phyloP scores from a whole-genome alignment of 108 stramenopile species.

The Fistulifera solaris region DNA sequence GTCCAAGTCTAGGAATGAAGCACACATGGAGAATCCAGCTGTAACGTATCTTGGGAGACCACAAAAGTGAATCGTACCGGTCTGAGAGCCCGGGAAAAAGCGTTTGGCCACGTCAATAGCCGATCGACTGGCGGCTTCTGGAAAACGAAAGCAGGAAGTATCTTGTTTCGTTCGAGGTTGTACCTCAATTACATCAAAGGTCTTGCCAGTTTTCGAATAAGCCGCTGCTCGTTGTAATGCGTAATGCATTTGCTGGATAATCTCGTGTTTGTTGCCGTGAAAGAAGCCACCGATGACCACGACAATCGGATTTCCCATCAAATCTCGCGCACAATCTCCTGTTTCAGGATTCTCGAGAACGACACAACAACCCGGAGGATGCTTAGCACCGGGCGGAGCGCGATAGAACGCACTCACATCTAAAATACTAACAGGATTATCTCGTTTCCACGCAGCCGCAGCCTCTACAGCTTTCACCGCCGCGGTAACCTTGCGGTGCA shows the following conservation, averaged over 20 bases:
- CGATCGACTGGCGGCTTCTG: constrained; percentile 1
- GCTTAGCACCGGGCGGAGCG: not conserved
- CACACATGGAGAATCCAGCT: not conserved
- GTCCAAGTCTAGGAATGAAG: not conserved
- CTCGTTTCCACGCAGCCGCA: not conserved
- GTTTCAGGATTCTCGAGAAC: not conserved
- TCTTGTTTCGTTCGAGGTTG: not conserved
- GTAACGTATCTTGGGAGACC: not conserved
- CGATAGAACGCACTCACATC: constrained; percentile 1
- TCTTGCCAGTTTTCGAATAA: not conserved
- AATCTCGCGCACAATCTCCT: not conserved
- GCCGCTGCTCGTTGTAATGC: not conserved
- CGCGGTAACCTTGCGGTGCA: not conserved
- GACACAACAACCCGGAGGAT: not conserved
- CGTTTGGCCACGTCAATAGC: not conserved
- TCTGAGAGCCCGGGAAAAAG: not conserved
- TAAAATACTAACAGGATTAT: not conserved
- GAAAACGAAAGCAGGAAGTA: not conserved
- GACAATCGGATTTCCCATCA: not conserved
- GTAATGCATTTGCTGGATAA: not conserved
- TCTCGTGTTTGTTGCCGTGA: not conserved
- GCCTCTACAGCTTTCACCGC: not conserved
- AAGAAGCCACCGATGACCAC: not conserved
- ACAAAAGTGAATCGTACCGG: not conserved
- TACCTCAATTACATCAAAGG: not conserved